These are phyloP conservation scores for Tagetes patula DNA, from an alignment of 129 eudicot species.

Conservation along the genomic window DNA sequence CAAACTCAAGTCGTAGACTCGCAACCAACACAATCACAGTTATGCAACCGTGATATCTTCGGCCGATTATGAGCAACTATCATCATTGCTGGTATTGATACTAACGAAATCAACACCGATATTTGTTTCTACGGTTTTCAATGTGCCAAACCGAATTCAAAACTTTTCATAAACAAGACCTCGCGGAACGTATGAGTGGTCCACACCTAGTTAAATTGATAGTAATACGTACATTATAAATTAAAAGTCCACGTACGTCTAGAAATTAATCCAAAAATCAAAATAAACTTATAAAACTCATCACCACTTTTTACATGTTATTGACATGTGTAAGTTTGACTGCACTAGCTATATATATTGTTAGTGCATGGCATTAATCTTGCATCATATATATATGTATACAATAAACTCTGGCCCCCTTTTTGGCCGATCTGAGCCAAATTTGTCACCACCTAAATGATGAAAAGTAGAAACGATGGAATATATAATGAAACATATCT, in stretches of 20 bases:
- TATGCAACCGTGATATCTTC: no score
- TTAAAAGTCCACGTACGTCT: not conserved
- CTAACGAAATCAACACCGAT: no score
- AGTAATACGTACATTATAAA: not conserved
- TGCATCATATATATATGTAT: conserved; percentile 21
- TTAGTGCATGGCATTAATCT: conserved; percentile 26
- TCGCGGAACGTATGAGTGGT: no score
- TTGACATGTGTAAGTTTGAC: conserved; percentile 22
- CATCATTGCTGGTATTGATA: no score
- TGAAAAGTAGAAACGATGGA: conserved; percentile 31
- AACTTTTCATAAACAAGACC: no score
- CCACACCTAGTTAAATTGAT: no score
- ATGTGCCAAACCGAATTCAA: no score
- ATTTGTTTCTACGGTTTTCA: no score
- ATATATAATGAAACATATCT: conserved; percentile 40
- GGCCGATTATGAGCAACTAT: no score
- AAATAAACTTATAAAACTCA: not conserved
- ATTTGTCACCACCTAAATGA: conserved; percentile 24
- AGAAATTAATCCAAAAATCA: not conserved
- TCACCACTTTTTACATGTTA: not conserved
- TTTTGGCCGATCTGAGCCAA: conserved; percentile 26
- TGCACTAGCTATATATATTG: conserved; percentile 14
- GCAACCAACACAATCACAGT: no score
- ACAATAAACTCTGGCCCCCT: conserved; percentile 7
- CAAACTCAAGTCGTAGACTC: no score